phyloP scores from a whole-genome alignment of 331 rosid species.

The Arachis monticola region DNA sequence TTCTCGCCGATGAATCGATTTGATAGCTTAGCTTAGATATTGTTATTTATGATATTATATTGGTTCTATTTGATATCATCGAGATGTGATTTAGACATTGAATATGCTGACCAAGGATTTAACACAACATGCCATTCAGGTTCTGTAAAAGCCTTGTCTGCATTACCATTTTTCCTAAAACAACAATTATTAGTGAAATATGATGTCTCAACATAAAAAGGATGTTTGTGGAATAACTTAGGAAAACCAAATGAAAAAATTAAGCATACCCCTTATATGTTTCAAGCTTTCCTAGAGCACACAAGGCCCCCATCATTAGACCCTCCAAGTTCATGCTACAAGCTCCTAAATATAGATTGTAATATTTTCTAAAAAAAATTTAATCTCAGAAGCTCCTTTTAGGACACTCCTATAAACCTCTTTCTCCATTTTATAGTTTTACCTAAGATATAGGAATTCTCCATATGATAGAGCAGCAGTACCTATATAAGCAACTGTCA shows the following conservation, averaged over 20 bases:
- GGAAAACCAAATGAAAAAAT: slow-evolving; percentile 25
- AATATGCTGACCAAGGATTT: too few species aligned
- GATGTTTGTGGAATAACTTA: background rate
- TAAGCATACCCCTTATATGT: slow-evolving; percentile 68
- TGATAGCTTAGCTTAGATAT: too few species aligned
- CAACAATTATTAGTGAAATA: slow-evolving; percentile 34
- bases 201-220: slow-evolving; percentile 24
- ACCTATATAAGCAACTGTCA: slow-evolving; percentile 62
- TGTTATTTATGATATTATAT: too few species aligned
- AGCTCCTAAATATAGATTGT: slow-evolving; percentile 56
- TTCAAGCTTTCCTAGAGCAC: slow-evolving; percentile 88
- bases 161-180: slow-evolving; percentile 65
- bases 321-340: slow-evolving; percentile 70
- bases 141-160: slow-evolving; percentile 56
- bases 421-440: slow-evolving; percentile 64
- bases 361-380: slow-evolving; percentile 33
- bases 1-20: too few species aligned
- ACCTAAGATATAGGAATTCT: slow-evolving; percentile 61
- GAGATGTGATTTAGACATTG: too few species aligned
- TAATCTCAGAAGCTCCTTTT: slow-evolving; percentile 44
- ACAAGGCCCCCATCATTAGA: slow-evolving; percentile 66
- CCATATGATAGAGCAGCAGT: slow-evolving; percentile 72
- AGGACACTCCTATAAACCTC: slow-evolving; percentile 68
- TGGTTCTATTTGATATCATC: too few species aligned
- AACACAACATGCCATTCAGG: background rate